Evolutionary conservation across 2,329 filamentous ascomycete species (phyloP).

Genomic region (Lomentospora prolificans): DNA sequence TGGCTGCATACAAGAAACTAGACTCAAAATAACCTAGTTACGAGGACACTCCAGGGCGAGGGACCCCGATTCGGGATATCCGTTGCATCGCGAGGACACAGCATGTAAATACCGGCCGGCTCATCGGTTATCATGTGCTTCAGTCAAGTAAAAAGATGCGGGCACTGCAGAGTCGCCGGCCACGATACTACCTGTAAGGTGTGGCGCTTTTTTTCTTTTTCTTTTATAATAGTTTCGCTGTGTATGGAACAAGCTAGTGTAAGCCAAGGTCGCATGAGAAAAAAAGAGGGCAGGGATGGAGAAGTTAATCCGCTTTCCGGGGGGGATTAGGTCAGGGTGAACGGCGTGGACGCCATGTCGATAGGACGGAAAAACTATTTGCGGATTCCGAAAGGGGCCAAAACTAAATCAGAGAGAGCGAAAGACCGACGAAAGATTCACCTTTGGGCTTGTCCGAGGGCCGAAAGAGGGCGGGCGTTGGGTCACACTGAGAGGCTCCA

Average conservation of each 20-base stretch:
- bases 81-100: not conserved
- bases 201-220: not conserved
- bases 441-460: too few relatives aligned
- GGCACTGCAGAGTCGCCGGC: not conserved
- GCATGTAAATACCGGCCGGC: not conserved
- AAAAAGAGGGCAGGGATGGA: not conserved
- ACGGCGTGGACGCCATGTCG: not conserved
- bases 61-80: not conserved
- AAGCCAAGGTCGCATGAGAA: not conserved
- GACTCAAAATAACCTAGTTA: too few relatives aligned
- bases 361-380: constrained; percentile 3
- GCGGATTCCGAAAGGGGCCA: not conserved
- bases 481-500: too few relatives aligned
- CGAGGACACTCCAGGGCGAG: too few relatives aligned
- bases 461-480: too few relatives aligned
- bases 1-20: not conserved
- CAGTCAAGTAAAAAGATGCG: not conserved
- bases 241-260: not conserved
- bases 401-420: not conserved
- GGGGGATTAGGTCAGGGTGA: not conserved
- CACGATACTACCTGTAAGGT: not conserved
- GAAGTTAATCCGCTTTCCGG: not conserved
- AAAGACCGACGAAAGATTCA: not conserved
- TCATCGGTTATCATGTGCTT: not conserved
- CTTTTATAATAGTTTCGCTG: not conserved